phyloP scores from a whole-genome alignment of 441 rosid genomes.

The Oxalis stricta region DNA sequence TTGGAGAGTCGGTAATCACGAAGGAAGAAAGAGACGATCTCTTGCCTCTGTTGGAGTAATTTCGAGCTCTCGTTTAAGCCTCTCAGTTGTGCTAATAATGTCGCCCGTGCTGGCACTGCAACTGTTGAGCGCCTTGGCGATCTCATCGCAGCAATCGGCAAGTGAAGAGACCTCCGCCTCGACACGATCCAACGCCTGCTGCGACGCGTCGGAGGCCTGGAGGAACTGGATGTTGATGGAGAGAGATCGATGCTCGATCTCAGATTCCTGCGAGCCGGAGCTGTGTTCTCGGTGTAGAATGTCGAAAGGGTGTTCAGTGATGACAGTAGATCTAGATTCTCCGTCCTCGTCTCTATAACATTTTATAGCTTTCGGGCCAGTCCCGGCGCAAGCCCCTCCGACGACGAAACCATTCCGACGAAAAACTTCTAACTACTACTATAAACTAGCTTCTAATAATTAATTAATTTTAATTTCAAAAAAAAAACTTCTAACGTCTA shows the following conservation, averaged over 20 bases:
- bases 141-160: conserved; percentile 93
- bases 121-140: conserved; percentile 69
- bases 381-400: conserved; percentile 82
- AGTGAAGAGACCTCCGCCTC: conserved; percentile 85
- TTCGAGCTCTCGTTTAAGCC: conserved; percentile 83
- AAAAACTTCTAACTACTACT: no score
- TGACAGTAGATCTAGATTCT: conserved; percentile 66
- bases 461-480: no score
- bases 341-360: conserved; percentile 81
- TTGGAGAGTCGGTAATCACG: conserved; percentile 83
- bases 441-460: no score
- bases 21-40: conserved; percentile 83
- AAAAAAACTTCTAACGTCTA: no score
- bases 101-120: conserved; percentile 84
- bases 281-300: conserved; percentile 74
- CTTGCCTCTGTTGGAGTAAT: conserved; percentile 78
- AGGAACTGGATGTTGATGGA: conserved; percentile 77
- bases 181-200: conserved; percentile 84
- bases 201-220: conserved; percentile 58
- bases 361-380: conserved; percentile 86
- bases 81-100: conserved; percentile 79
- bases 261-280: conserved; percentile 90
- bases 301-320: conserved; percentile 79
- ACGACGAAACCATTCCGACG: conserved; percentile 41
- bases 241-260: conserved; percentile 93